Conservation (phyloP, 1,284 basidiomycete species). For the Malassezia globosa region DNA sequence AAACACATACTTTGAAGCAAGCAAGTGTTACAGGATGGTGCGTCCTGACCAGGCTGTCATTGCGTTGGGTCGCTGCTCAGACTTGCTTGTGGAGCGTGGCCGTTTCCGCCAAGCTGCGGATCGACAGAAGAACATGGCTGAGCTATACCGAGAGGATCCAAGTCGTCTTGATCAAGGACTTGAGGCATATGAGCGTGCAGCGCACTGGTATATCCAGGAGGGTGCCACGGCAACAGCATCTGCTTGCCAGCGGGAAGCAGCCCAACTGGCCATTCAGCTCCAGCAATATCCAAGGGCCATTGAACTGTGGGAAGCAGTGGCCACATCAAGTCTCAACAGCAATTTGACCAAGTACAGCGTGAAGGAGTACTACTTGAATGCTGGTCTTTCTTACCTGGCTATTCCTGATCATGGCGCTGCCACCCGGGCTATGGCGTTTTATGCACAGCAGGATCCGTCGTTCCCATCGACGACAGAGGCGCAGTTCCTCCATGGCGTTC, state of each 20-base stretch:
- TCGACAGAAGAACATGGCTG: conserved; percentile 73
- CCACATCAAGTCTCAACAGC: conserved; percentile 68
- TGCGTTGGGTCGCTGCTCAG: conserved; percentile 74
- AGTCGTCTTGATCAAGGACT: conserved; percentile 68
- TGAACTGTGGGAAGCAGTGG: conserved; percentile 77
- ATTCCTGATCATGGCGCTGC: conserved; percentile 53
- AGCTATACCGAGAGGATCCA: conserved; percentile 69
- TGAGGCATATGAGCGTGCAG: conserved; percentile 81
- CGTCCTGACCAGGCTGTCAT: conserved; percentile 60
- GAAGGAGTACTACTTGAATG: conserved; percentile 90
- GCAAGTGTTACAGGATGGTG: conserved; percentile 43
- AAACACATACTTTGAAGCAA: conserved; percentile 44
- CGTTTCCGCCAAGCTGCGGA: conserved; percentile 96
- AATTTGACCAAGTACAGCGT: conserved; percentile 93
- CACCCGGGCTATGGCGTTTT: conserved; percentile 42
- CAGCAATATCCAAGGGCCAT: conserved; percentile 76
- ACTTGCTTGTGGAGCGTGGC: conserved; percentile 69
- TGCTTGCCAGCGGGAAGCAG: conserved; percentile 87
- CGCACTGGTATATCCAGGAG: conserved; percentile 95
- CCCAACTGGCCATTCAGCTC: conserved; percentile 81
- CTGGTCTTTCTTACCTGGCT: conserved; percentile 77
- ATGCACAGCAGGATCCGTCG: conserved; percentile 39
- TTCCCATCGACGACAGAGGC: conserved; percentile 45
- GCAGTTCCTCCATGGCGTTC: conserved; percentile 38
- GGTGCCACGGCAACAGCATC: conserved; percentile 92